phyloP scores from a whole-genome alignment of 192 early-diverging fungal genomes.

The Backusella australiensis region DNA sequence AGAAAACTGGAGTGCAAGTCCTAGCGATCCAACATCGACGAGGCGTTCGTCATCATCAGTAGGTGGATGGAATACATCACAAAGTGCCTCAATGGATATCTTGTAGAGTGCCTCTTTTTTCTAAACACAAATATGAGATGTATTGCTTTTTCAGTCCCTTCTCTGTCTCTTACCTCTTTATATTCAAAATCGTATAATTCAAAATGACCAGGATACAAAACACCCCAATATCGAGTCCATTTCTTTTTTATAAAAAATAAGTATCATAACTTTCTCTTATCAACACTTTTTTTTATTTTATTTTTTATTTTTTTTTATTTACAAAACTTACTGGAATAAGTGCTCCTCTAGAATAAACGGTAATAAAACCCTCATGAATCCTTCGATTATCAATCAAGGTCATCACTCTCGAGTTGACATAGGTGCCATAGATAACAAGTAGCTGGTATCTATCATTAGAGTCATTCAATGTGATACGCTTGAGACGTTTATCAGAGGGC shows the following conservation, averaged over 20 bases:
- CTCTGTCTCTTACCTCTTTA: constrained; percentile 21
- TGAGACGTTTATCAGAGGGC: constrained; percentile 17
- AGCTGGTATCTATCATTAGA: constrained; percentile 19
- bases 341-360: constrained; percentile 28
- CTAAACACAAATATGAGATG: not conserved
- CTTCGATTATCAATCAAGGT: constrained; percentile 12
- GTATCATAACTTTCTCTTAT: not conserved
- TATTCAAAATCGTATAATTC: constrained; percentile 40
- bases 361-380: constrained; percentile 27
- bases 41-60: constrained; percentile 28
- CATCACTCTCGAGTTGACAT: constrained; percentile 15
- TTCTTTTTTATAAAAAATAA: constrained; percentile 9
- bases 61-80: constrained; percentile 26
- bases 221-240: constrained; percentile 35
- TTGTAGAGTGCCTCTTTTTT: not conserved
- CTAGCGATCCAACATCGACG: constrained; percentile 31
- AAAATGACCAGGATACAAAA: constrained; percentile 18
- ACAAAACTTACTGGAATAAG: constrained; percentile 24
- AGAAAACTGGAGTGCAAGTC: constrained; percentile 31
- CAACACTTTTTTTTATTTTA: too few relatives aligned
- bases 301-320: too few relatives aligned
- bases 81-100: constrained; percentile 12
- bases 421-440: constrained; percentile 19
- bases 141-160: not conserved
- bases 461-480: constrained; percentile 13